Evolutionary conservation across 192 early-diverging fungal species (phyloP).

Genomic region (Coemansia sp.): DNA sequence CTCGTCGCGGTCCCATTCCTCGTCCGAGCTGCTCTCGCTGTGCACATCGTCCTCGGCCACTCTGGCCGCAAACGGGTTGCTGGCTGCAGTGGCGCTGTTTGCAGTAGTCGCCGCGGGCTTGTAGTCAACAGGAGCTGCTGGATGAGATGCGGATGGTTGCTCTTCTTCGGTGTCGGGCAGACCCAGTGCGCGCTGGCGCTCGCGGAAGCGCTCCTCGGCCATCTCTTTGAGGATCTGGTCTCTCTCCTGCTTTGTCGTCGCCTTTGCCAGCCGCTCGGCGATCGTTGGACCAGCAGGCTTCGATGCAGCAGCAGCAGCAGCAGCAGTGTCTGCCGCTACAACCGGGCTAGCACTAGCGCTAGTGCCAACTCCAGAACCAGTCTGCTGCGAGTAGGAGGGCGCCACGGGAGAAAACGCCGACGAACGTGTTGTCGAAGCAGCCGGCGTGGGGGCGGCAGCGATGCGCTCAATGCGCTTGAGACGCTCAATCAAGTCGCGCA

Average conservation of each 20-base stretch:
- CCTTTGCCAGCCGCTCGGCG: constrained; percentile 33
- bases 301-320: neutral
- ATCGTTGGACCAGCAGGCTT: constrained; percentile 7
- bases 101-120: neutral
- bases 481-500: constrained; percentile 20
- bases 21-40: constrained; percentile 17
- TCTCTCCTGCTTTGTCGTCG: constrained; percentile 32
- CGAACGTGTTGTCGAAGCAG: neutral
- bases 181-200: constrained; percentile 37
- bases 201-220: constrained; percentile 45
- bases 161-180: constrained; percentile 15
- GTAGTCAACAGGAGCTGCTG: too few relatives aligned
- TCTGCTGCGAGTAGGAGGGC: too few relatives aligned
- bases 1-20: constrained; percentile 46
- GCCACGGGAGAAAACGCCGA: constrained; percentile 20
- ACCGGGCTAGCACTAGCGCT: neutral
- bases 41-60: neutral
- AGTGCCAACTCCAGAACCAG: too few relatives aligned
- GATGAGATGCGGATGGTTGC: neutral
- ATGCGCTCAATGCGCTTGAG: constrained; percentile 22
- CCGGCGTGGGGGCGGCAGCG: neutral
- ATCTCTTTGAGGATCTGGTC: constrained; percentile 42
- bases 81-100: neutral
- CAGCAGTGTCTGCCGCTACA: too few relatives aligned
- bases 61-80: constrained; percentile 27